These are phyloP conservation scores for Curvularia lunata DNA, from an alignment of 2,329 filamentous ascomycete genomes.

Conservation along the genomic window DNA sequence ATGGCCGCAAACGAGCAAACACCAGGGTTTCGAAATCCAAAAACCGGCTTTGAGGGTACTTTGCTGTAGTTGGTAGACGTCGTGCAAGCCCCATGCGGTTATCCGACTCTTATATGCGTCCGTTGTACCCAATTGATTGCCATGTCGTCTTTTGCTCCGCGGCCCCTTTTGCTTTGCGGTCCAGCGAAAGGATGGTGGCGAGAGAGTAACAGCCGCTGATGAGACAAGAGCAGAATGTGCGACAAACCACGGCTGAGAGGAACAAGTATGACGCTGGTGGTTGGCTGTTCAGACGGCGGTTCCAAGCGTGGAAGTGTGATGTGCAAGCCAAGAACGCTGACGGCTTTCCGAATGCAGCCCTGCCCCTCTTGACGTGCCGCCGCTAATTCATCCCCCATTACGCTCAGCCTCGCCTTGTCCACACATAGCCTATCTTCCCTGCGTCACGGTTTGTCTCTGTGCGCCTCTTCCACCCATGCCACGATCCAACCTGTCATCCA, in stretches of 20 bases:
- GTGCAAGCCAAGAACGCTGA: not conserved
- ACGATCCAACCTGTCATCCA: not conserved
- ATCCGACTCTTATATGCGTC: conserved; percentile 14
- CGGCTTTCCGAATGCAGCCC: not conserved
- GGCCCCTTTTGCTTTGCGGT: not conserved
- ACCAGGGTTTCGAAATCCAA: conserved; percentile 1
- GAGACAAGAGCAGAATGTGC: not conserved
- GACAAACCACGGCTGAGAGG: not conserved
- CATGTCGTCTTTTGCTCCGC: conserved; percentile 11
- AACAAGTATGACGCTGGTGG: conserved; percentile 2
- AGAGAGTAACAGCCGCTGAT: not conserved
- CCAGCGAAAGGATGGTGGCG: not conserved
- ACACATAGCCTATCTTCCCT: not conserved
- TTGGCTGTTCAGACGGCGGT: not conserved
- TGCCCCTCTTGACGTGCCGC: not conserved
- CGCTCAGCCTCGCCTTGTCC: not conserved
- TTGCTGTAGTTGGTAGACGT: conserved; percentile 5
- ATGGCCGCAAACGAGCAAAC: not conserved
- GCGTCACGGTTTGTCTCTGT: not conserved
- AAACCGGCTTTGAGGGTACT: conserved; percentile 19
- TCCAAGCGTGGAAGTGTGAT: not conserved
- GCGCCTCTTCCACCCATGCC: not conserved
- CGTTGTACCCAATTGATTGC: conserved; percentile 2
- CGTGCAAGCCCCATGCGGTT: conserved; percentile 16
- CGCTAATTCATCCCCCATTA: not conserved